These are phyloP conservation scores for Dendrobium officinale DNA, from an alignment of 106 monocot genomes.

Conservation along the genomic window DNA sequence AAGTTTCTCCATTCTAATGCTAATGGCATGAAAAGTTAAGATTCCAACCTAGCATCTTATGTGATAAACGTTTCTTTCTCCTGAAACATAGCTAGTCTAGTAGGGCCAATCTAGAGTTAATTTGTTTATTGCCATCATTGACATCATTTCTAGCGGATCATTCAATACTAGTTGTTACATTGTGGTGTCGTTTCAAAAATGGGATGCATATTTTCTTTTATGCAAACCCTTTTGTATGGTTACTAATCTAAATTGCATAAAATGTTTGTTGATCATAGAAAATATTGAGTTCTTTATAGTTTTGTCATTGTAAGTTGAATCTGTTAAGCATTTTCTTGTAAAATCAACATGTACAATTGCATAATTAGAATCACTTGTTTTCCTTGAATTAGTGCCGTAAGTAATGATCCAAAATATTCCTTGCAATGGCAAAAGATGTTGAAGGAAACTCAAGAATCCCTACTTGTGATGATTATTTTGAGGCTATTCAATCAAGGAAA, in stretches of 20 bases:
- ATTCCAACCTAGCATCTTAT: too few relatives aligned
- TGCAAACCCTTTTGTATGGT: neutral
- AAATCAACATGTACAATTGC: neutral
- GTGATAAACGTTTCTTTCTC: too few relatives aligned
- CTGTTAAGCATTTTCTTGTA: neutral
- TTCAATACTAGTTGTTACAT: too few relatives aligned
- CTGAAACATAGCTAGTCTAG: too few relatives aligned
- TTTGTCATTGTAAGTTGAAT: neutral
- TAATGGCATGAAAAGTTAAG: too few relatives aligned
- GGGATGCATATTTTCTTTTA: neutral
- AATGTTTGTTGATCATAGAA: neutral
- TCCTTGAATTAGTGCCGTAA: neutral
- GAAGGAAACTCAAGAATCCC: slow-evolving; percentile 37
- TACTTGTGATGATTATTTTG: slow-evolving; percentile 83
- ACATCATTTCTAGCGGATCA: too few relatives aligned
- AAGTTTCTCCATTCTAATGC: too few relatives aligned
- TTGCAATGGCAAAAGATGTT: slow-evolving; percentile 42
- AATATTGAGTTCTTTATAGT: neutral
- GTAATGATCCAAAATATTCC: neutral
- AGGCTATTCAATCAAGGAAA: slow-evolving; percentile 75
- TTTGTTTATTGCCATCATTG: too few relatives aligned
- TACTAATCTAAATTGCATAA: neutral
- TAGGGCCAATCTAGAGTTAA: too few relatives aligned
- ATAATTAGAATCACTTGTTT: slow-evolving; percentile 1
- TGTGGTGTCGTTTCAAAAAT: neutral